Percentiles rank a stretch among this genome's conserved stretches.
These are phyloP conservation scores for Hibiscus tridactylites DNA, from an alignment of 345 rosid genomes.

Conservation along the genomic window DNA sequence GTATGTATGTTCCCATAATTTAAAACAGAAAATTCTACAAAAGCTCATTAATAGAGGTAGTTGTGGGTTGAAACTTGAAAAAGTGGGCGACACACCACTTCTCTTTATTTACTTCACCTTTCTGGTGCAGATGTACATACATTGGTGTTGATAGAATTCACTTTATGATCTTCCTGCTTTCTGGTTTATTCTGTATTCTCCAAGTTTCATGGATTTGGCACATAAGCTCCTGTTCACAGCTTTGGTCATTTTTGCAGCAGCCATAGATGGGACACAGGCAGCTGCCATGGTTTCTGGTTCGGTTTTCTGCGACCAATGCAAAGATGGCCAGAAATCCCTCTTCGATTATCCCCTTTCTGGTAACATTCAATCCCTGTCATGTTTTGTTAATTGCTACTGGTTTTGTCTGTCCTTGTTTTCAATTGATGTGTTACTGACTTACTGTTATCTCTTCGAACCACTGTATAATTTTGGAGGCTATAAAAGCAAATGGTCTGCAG, in stretches of 20 bases:
- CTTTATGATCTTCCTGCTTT: background rate
- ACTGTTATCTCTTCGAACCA: background rate
- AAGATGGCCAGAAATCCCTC: conserved; percentile 63
- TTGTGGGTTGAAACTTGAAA: conserved; percentile 45
- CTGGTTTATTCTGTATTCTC: background rate
- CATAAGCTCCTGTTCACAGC: conserved; percentile 27
- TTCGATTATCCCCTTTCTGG: conserved; percentile 75
- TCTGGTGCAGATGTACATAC: conserved; percentile 4
- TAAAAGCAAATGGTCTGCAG: background rate
- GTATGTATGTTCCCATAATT: background rate
- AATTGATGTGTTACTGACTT: no score
- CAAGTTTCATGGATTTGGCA: conserved; percentile 34
- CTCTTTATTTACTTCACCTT: conserved; percentile 17
- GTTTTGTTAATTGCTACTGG: background rate
- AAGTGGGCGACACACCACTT: conserved; percentile 13
- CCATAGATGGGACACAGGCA: conserved; percentile 39
- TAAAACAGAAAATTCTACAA: background rate
- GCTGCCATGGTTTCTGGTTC: conserved; percentile 59
- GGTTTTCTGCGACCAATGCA: conserved; percentile 90
- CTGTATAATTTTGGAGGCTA: background rate
- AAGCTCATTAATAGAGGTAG: conserved; percentile 41
- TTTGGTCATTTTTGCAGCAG: conserved; percentile 41
- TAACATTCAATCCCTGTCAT: conserved; percentile 7
- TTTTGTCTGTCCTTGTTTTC: background rate
- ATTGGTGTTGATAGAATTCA: background rate